Conservation (phyloP, 1,284 basidiomycete species). For the Cutaneotrichosporon cavernicola region DNA sequence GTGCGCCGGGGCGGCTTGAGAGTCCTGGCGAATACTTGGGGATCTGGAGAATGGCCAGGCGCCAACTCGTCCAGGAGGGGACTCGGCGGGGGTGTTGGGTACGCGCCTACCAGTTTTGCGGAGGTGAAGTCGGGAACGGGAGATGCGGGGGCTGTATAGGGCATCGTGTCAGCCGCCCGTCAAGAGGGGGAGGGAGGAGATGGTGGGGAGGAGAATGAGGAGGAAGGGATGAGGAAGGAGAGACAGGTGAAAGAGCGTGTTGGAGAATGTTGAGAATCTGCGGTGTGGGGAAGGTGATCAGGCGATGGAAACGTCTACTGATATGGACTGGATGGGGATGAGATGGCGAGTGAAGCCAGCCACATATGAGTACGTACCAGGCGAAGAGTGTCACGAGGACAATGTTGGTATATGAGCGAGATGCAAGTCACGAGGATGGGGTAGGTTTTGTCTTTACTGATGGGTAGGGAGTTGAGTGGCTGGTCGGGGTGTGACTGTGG, state of each 20-base stretch:
- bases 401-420: neutral
- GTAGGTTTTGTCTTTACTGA: neutral
- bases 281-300: neutral
- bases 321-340: neutral
- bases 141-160: constrained; percentile 9
- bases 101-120: constrained; percentile 8
- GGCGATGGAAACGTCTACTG: neutral
- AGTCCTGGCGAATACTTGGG: neutral
- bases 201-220: neutral
- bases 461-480: neutral
- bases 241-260: neutral
- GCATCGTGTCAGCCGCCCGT: constrained; percentile 13
- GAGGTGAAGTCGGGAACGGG: neutral
- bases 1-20: constrained; percentile 1
- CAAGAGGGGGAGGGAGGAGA: constrained; percentile 1
- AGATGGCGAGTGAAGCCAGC: neutral
- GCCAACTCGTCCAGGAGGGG: constrained; percentile 3
- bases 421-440: neutral
- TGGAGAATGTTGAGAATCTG: neutral
- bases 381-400: neutral
- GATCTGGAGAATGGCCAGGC: neutral
- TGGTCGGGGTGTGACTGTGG: neutral
- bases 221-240: neutral
- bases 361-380: neutral
- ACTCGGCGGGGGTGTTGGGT: constrained; percentile 9